A percentile compares a stretch with the other conserved stretches of the same genome.
Evolutionary conservation across 2,329 filamentous ascomycete genomes (phyloP).

Genomic region (Fusarium begoniae): DNA sequence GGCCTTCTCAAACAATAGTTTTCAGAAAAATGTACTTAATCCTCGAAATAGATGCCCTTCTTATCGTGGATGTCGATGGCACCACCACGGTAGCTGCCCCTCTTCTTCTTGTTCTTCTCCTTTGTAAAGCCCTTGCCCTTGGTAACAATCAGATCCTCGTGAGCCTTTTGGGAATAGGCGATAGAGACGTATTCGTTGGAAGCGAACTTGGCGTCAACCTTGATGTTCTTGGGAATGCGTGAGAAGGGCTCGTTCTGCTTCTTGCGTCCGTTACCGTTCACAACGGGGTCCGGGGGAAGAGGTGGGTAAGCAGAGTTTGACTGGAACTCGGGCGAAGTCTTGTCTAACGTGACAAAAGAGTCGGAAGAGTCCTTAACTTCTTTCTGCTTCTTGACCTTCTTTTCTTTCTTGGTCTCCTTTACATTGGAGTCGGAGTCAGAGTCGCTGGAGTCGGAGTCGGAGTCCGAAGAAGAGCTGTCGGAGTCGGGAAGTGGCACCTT

Average conservation of each 20-base stretch:
- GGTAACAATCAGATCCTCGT: constrained; percentile 87
- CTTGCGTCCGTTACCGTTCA: constrained; percentile 50
- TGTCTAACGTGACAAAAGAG: constrained; percentile 61
- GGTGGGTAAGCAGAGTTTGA: constrained; percentile 55
- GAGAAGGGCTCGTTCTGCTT: constrained; percentile 76
- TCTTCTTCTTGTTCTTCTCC: constrained; percentile 99
- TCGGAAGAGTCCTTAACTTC: constrained; percentile 50
- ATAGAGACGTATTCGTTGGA: constrained; percentile 87
- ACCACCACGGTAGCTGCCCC: constrained; percentile 89
- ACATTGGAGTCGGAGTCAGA: constrained; percentile 46
- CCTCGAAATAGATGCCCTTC: constrained; percentile 94
- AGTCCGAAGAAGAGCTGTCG: constrained; percentile 46
- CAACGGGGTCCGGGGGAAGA: constrained; percentile 61
- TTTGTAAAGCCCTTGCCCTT: constrained; percentile 98
- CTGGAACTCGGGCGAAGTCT: constrained; percentile 55
- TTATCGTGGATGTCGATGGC: constrained; percentile 82
- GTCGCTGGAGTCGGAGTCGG: constrained; percentile 46
- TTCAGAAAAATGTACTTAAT: constrained; percentile 59
- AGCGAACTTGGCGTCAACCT: constrained; percentile 73
- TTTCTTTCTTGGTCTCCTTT: constrained; percentile 41
- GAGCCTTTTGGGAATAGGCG: constrained; percentile 88
- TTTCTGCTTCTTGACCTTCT: constrained; percentile 28
- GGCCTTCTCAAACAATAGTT: background rate
- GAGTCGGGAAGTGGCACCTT: constrained; percentile 56
- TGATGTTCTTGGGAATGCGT: constrained; percentile 74